Evolutionary conservation across 1,139 yeast species (phyloP), one percentile per base, ranked within the genome.

Genomic region (Blastobotrys malaysiensis): DNA sequence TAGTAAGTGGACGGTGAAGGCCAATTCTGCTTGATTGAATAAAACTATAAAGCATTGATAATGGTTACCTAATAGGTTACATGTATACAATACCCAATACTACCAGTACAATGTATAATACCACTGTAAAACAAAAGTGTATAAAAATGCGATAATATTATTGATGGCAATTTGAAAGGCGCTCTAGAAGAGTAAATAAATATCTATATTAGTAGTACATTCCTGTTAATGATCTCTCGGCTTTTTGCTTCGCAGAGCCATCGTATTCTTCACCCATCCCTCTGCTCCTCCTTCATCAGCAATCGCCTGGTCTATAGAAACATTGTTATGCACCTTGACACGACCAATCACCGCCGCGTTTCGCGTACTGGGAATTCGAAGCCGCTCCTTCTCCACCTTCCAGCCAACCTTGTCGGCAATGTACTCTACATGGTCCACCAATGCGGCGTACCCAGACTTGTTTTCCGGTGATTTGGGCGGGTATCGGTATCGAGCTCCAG

Each of bases 321-420:
- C 64, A 11, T 31, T 7, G 7, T 31, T 9, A 69, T 65, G 61
- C 7, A 61, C 58, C 45, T 77, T 76, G 31, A 65, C 65, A 50
- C 80, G 76, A 1, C 96, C 96, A 54, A 93, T 84, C 6, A 93
- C 73, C 0, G 98, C 97, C 1, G 95, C 91, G 64, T 91, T 93
- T 67, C 98, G 76, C 0, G 99, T 93, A 57, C 97, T 88, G 24
- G 99, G 99, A 45, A 93, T 93, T 58, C 99, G 77, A 51, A 93
- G 73, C 86, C 88, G 86, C 67, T 93, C 98, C 62, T 84, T 81
- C 65, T 88, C 86, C 1, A 85, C 86, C 9, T 77, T 72, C 98
- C 98, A 93, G 0, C 97, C 98, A 64, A 82, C 82, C 52, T 75
- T 68, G 31, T 67, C 67, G 0, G 97, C 82, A 22, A 90, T 65